Percentiles rank a stretch among this genome's conserved stretches.
Evolutionary conservation across 23 red algal genomes (phyloP).

Genomic region (Agarophyton chilense): DNA sequence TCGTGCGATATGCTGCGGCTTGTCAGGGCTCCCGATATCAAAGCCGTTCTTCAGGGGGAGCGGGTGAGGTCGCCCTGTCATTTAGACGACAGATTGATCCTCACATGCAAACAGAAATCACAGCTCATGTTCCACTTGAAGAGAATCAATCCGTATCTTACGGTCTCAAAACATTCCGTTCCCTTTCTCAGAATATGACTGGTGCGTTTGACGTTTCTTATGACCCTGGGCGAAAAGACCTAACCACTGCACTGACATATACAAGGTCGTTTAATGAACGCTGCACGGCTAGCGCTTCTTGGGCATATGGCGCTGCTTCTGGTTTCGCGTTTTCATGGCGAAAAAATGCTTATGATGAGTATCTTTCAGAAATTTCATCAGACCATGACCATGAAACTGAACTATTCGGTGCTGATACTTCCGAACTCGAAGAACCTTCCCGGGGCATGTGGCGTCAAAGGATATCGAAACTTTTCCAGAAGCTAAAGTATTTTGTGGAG

Average conservation of each 20-base stretch:
- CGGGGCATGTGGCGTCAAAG: background rate
- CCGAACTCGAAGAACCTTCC: background rate
- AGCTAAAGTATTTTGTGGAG: slow-evolving; percentile 30
- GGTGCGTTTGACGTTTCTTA: slow-evolving; percentile 40
- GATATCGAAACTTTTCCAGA: background rate
- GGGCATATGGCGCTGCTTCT: slow-evolving; percentile 52
- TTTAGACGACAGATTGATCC: slow-evolving; percentile 37
- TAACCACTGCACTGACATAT: slow-evolving; percentile 43
- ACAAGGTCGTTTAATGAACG: slow-evolving; percentile 52
- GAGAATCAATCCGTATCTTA: slow-evolving; percentile 7
- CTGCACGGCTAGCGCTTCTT: slow-evolving; percentile 57
- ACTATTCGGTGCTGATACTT: background rate
- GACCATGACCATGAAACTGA: background rate
- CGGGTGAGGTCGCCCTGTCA: slow-evolving; percentile 50
- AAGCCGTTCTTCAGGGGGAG: background rate
- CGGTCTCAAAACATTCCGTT: slow-evolving; percentile 49
- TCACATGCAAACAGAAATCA: slow-evolving; percentile 46
- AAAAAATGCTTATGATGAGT: slow-evolving; percentile 58
- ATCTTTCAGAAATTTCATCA: background rate
- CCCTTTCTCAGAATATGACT: slow-evolving; percentile 58
- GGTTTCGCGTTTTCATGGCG: slow-evolving; percentile 57
- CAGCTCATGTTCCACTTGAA: slow-evolving; percentile 55
- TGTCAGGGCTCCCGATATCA: background rate
- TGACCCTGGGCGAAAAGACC: slow-evolving; percentile 9
- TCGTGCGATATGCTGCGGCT: slow-evolving; percentile 36